Conservation (phyloP, 2,329 filamentous ascomycete species). For the Grosmannia serpens region DNA sequence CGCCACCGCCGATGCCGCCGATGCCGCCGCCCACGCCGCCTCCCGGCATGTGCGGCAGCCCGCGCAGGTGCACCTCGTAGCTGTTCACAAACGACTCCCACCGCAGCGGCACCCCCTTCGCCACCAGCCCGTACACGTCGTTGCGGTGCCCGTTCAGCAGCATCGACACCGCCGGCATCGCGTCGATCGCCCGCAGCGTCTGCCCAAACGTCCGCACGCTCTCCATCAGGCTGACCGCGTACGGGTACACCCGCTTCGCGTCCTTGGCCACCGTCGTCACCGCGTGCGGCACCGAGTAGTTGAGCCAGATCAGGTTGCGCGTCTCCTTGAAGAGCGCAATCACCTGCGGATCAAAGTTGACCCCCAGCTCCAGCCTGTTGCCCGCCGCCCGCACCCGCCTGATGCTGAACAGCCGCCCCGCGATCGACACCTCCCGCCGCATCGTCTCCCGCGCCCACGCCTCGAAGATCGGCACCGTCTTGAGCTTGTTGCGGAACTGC, state of each 20-base stretch:
- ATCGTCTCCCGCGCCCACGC: conserved; percentile 90
- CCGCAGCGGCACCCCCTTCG: conserved; percentile 77
- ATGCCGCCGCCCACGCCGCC: too few relatives aligned
- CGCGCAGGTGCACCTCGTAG: conserved; percentile 79
- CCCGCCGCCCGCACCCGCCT: conserved; percentile 80
- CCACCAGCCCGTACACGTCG: conserved; percentile 72
- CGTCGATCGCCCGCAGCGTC: conserved; percentile 70
- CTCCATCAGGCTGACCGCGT: conserved; percentile 96
- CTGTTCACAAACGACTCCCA: conserved; percentile 99
- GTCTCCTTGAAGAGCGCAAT: conserved; percentile 99
- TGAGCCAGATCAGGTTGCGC: conserved; percentile 88
- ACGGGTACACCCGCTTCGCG: conserved; percentile 96
- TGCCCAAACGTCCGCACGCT: conserved; percentile 90
- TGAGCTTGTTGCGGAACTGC: conserved; percentile 90
- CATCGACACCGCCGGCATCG: conserved; percentile 79
- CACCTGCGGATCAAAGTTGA: conserved; percentile 96
- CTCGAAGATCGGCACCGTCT: conserved; percentile 87
- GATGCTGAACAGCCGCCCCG: conserved; percentile 85
- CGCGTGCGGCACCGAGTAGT: conserved; percentile 84
- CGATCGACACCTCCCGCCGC: conserved; percentile 78
- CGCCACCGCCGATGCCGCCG: too few relatives aligned
- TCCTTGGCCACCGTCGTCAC: conserved; percentile 96
- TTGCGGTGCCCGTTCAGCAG: conserved; percentile 86
- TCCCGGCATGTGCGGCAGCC: conserved; percentile 46
- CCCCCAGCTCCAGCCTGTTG: conserved; percentile 73